Percentiles rank a stretch among this genome's conserved stretches.
These are phyloP conservation scores for Neurospora hispaniola DNA, from an alignment of 495 filamentous ascomycete genomes.

Conservation along the genomic window DNA sequence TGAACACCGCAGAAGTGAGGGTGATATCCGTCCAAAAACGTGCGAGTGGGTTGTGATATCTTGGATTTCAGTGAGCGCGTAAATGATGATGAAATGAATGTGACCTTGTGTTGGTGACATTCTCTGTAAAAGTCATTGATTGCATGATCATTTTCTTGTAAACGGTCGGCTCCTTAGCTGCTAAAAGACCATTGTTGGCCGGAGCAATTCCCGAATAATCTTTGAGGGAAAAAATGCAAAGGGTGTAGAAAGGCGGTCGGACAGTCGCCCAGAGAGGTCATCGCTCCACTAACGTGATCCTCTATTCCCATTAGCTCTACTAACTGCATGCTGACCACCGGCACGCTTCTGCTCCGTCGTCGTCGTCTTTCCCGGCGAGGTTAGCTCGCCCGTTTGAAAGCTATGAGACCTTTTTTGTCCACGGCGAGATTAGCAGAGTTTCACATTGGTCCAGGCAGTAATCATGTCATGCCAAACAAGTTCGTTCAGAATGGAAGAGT, in stretches of 20 bases:
- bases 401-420: neutral
- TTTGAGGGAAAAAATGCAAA: neutral
- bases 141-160: neutral
- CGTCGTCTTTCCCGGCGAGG: neutral
- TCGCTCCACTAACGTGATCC: neutral
- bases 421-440: neutral
- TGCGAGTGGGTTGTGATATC: neutral
- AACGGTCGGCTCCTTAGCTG: neutral
- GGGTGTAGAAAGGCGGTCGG: neutral
- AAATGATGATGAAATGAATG: neutral
- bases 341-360: neutral
- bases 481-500: conserved; percentile 4
- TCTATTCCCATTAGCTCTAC: neutral
- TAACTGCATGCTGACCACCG: neutral
- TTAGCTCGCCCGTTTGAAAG: neutral
- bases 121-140: neutral
- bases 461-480: neutral
- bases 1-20: neutral
- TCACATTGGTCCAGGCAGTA: neutral
- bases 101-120: neutral
- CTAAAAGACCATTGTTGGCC: neutral
- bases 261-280: neutral
- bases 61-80: neutral
- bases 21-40: neutral
- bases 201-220: neutral